phyloP scores from a whole-genome alignment of 257 asterid genomes.

The Petunia axillaris region DNA sequence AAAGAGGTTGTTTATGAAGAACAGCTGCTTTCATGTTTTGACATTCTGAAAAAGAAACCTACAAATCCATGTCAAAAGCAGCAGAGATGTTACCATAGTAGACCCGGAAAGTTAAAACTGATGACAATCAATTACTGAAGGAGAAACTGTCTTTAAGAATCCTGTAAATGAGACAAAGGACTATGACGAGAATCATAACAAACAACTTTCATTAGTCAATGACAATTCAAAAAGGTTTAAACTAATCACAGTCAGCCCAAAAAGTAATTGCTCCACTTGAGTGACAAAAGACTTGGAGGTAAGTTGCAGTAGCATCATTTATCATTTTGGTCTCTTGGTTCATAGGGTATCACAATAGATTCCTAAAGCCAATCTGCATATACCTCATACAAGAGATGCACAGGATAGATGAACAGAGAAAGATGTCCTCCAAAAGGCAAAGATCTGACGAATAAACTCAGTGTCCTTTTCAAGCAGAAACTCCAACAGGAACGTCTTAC shows the following conservation, averaged over 20 bases:
- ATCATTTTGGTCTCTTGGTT: neutral
- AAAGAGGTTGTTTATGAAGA: conserved; percentile 67
- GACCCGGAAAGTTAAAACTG: conserved; percentile 6
- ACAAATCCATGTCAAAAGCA: conserved; percentile 29
- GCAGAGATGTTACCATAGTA: conserved; percentile 27
- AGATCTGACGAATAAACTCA: neutral
- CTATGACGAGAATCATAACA: neutral
- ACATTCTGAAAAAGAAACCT: conserved; percentile 81
- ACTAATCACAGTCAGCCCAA: neutral
- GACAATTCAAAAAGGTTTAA: conserved; percentile 7
- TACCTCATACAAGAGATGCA: conserved; percentile 7
- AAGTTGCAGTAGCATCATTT: neutral
- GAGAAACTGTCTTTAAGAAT: conserved; percentile 5
- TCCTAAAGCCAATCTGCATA: neutral
- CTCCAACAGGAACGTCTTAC: neutral
- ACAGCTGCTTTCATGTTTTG: conserved; percentile 81
- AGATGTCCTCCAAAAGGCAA: conserved; percentile 10
- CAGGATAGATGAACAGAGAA: conserved; percentile 16
- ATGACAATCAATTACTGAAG: conserved; percentile 2
- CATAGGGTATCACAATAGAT: conserved; percentile 6
- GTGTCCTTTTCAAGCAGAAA: neutral
- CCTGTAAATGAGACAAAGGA: conserved; percentile 22
- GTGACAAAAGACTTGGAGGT: neutral
- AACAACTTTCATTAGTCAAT: neutral
- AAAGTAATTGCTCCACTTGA: conserved; percentile 6